phyloP scores from a whole-genome alignment of 306 rosid species.

The Quercus variabilis region DNA sequence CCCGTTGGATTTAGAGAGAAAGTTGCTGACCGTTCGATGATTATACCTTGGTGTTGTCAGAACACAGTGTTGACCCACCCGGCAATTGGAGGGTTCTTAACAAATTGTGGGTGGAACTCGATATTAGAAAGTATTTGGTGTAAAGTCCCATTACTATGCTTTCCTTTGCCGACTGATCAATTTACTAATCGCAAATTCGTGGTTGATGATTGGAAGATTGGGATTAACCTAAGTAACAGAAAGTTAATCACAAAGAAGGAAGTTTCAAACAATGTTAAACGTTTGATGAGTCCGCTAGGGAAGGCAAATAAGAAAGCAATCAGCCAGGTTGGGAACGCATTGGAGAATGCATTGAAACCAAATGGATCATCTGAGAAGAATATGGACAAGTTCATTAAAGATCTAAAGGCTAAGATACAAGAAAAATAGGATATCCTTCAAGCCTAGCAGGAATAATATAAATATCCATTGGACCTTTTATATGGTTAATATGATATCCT shows the following conservation, averaged over 20 bases:
- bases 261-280: slow-evolving; percentile 33
- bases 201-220: slow-evolving; percentile 65
- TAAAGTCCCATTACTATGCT: slow-evolving; percentile 46
- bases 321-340: slow-evolving; percentile 21
- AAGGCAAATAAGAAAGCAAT: slow-evolving; percentile 21
- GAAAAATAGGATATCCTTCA: not conserved
- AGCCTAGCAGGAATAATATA: no score
- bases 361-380: slow-evolving; percentile 46
- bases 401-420: slow-evolving; percentile 10
- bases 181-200: slow-evolving; percentile 55
- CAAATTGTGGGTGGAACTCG: slow-evolving; percentile 70
- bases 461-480: no score
- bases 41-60: slow-evolving; percentile 59
- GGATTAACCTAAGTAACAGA: slow-evolving; percentile 31
- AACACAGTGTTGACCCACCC: slow-evolving; percentile 44
- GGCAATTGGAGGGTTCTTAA: slow-evolving; percentile 48
- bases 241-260: slow-evolving; percentile 12
- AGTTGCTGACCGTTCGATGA: slow-evolving; percentile 29
- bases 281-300: slow-evolving; percentile 40
- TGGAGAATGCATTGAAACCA: slow-evolving; percentile 34
- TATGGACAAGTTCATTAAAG: slow-evolving; percentile 32
- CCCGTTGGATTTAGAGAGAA: slow-evolving; percentile 37
- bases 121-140: slow-evolving; percentile 55
- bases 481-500: not conserved
- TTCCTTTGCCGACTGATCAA: slow-evolving; percentile 55